Percentiles rank a stretch among this genome's conserved stretches.
Evolutionary conservation across 768 basidiomycete genomes (phyloP).

Genomic region (Plicaturopsis crispa): DNA sequence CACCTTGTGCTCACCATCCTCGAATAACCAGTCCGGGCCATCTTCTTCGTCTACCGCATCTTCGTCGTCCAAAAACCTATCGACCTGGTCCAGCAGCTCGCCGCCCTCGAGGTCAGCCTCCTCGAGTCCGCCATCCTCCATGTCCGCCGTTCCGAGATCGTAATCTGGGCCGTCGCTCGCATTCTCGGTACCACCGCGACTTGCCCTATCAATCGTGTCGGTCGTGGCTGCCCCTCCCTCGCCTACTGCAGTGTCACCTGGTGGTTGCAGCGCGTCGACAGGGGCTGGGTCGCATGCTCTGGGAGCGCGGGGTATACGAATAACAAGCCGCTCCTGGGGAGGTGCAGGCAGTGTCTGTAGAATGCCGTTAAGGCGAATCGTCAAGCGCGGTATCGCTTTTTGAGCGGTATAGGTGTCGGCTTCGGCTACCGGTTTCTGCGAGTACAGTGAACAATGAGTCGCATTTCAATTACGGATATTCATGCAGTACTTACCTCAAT

Average conservation of each 20-base stretch:
- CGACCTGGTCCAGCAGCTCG: constrained; percentile 11
- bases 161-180: too few species aligned
- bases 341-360: constrained; percentile 2
- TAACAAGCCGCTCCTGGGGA: too few species aligned
- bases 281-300: too few species aligned
- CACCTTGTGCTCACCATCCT: constrained; percentile 14
- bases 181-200: too few species aligned
- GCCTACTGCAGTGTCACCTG: too few species aligned
- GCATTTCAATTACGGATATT: not conserved
- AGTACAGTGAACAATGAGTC: not conserved
- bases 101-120: constrained; percentile 3
- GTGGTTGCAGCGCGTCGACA: too few species aligned
- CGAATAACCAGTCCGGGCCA: constrained; percentile 20
- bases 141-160: not conserved
- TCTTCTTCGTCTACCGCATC: constrained; percentile 12
- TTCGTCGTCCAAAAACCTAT: constrained; percentile 1
- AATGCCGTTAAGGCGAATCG: constrained; percentile 7
- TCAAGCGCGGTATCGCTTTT: constrained; percentile 8
- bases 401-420: constrained; percentile 8
- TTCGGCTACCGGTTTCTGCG: too few species aligned
- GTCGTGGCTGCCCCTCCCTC: too few species aligned
- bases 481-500: constrained; percentile 3
- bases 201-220: too few species aligned
- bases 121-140: not conserved
- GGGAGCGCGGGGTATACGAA: too few species aligned